Conservation (phyloP, 2,329 filamentous ascomycete genomes). For the Coniella lustricola region DNA sequence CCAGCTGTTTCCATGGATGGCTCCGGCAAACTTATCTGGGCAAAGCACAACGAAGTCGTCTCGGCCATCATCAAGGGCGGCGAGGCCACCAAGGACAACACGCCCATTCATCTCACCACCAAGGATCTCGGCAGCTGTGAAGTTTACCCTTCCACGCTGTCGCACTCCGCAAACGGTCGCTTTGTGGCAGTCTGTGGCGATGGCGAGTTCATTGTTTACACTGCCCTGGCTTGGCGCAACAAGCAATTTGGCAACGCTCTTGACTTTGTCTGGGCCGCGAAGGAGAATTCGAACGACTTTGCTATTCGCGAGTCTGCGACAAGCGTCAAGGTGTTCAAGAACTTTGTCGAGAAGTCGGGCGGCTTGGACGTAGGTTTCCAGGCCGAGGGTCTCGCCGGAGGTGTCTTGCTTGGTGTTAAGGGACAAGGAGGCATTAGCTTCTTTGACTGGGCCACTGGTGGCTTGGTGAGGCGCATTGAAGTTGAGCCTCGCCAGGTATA, state of each 20-base stretch:
- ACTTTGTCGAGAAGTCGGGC: constrained; percentile 86
- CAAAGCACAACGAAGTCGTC: constrained; percentile 88
- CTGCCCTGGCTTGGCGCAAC: constrained; percentile 90
- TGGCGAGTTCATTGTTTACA: constrained; percentile 98
- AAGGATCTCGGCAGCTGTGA: constrained; percentile 97
- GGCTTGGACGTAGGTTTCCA: constrained; percentile 93
- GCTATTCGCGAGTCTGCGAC: constrained; percentile 92
- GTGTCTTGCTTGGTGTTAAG: constrained; percentile 86
- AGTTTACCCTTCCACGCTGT: constrained; percentile 88
- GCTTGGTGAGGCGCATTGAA: constrained; percentile 86
- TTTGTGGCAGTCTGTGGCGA: constrained; percentile 88
- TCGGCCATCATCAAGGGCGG: constrained; percentile 89
- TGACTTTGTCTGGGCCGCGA: constrained; percentile 95
- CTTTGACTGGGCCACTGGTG: constrained; percentile 91
- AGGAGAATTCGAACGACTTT: constrained; percentile 97
- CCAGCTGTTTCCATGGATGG: constrained; percentile 96
- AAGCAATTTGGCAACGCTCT: constrained; percentile 93
- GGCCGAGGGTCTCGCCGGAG: constrained; percentile 83
- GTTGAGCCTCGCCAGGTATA: constrained; percentile 71
- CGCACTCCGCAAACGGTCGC: constrained; percentile 87
- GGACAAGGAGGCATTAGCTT: constrained; percentile 92
- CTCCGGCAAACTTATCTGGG: constrained; percentile 94
- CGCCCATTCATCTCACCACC: constrained; percentile 75
- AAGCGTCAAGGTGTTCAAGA: constrained; percentile 95
- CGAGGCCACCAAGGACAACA: constrained; percentile 84